Conservation (phyloP, 139 green algal species). For the Spirogloea muscicola region DNA sequence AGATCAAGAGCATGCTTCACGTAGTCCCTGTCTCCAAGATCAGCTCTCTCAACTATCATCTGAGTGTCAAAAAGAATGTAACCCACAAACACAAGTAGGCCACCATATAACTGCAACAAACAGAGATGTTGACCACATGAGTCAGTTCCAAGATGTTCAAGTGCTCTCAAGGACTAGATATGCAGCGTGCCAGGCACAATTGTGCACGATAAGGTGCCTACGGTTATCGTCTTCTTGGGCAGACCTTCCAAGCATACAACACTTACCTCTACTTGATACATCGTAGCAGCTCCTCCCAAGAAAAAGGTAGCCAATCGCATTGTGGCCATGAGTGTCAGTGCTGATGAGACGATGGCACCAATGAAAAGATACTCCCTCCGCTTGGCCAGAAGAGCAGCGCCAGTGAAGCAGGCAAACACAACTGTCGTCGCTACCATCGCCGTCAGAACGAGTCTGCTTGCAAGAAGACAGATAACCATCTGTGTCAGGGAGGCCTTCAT, state of each 20-base stretch:
- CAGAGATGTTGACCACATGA: neutral
- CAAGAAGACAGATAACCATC: neutral
- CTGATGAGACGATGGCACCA: conserved; percentile 42
- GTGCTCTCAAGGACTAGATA: neutral
- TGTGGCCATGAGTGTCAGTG: conserved; percentile 35
- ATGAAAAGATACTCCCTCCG: conserved; percentile 43
- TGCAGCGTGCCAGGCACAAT: too few relatives aligned
- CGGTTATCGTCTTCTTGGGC: too few relatives aligned
- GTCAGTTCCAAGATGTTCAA: neutral
- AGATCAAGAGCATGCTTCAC: conserved; percentile 39
- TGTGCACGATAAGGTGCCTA: too few relatives aligned
- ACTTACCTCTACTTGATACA: conserved; percentile 46
- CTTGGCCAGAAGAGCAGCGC: conserved; percentile 23
- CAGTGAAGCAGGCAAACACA: conserved; percentile 49
- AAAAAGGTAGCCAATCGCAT: conserved; percentile 40
- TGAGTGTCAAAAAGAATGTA: conserved; percentile 50
- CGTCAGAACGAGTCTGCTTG: conserved; percentile 24
- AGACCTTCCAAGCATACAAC: neutral
- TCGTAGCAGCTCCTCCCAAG: conserved; percentile 18
- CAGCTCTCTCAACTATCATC: conserved; percentile 43
- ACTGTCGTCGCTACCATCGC: conserved; percentile 40
- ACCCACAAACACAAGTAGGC: conserved; percentile 41
- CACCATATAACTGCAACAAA: conserved; percentile 34
- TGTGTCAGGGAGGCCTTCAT: too few relatives aligned
- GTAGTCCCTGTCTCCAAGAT: conserved; percentile 20